Evolutionary conservation across 306 rosid species (phyloP).

Genomic region (Prosopis cineraria): DNA sequence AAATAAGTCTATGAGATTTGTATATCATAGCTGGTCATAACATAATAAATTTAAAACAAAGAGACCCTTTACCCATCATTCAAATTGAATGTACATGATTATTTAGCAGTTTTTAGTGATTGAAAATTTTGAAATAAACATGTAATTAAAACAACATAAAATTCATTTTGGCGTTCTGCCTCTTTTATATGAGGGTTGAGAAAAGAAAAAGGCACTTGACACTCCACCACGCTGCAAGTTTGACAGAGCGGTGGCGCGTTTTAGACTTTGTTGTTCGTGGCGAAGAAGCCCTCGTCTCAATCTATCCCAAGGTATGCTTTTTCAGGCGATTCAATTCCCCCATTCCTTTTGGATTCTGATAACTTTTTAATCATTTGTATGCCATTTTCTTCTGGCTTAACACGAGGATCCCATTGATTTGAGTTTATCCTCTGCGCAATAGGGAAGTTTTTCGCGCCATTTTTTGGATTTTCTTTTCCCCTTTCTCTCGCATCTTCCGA

Average conservation of each 20-base stretch:
- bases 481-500: not conserved
- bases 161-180: not conserved
- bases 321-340: not conserved
- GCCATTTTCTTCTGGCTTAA: not conserved
- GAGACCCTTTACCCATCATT: too few species aligned
- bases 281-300: not conserved
- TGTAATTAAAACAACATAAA: not conserved
- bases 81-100: too few species aligned
- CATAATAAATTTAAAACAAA: too few species aligned
- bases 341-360: constrained; percentile 21
- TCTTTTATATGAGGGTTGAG: not conserved
- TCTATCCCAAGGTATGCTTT: constrained; percentile 13
- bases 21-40: too few species aligned
- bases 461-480: not conserved
- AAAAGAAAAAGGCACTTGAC: not conserved
- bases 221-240: not conserved
- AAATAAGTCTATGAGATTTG: too few species aligned
- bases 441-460: not conserved
- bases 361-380: not conserved
- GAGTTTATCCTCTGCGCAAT: not conserved
- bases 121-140: not conserved
- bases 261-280: not conserved
- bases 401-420: not conserved
- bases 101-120: too few species aligned
- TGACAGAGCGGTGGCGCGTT: constrained; percentile 24